Evolutionary conservation across 768 basidiomycete species (phyloP).

Genomic region (Mycena rosella): DNA sequence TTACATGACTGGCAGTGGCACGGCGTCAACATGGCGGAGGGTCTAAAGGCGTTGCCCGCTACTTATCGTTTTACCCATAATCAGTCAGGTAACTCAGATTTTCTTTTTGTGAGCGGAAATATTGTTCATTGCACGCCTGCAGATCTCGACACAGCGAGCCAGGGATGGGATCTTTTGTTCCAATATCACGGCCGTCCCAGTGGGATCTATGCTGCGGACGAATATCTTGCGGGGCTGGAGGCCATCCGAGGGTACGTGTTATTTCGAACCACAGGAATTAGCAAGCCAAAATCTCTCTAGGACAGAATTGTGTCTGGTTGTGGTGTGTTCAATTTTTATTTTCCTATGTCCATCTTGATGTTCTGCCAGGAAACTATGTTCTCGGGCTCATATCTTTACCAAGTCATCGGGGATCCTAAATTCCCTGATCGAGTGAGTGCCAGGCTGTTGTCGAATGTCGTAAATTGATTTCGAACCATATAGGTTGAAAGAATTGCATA

Average conservation of each 20-base stretch:
- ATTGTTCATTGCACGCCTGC: neutral
- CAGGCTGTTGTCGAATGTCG: neutral
- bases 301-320: constrained; percentile 67
- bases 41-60: constrained; percentile 66
- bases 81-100: constrained; percentile 59
- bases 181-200: constrained; percentile 70
- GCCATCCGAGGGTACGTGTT: constrained; percentile 62
- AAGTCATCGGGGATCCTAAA: constrained; percentile 67
- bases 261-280: neutral
- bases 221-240: constrained; percentile 68
- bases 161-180: constrained; percentile 68
- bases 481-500: constrained; percentile 63
- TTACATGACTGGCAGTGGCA: constrained; percentile 66
- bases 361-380: constrained; percentile 67
- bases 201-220: constrained; percentile 68
- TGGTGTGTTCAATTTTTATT: constrained; percentile 48
- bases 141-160: constrained; percentile 64
- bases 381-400: constrained; percentile 68
- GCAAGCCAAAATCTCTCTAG: constrained; percentile 41
- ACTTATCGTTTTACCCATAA: constrained; percentile 69
- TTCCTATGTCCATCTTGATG: neutral
- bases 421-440: constrained; percentile 61
- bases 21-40: constrained; percentile 71
- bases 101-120: neutral
- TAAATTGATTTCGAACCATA: neutral